Evolutionary conservation across 306 rosid genomes (phyloP), one percentile per base, ranked within the genome.

Genomic region (Vigna mungo): DNA sequence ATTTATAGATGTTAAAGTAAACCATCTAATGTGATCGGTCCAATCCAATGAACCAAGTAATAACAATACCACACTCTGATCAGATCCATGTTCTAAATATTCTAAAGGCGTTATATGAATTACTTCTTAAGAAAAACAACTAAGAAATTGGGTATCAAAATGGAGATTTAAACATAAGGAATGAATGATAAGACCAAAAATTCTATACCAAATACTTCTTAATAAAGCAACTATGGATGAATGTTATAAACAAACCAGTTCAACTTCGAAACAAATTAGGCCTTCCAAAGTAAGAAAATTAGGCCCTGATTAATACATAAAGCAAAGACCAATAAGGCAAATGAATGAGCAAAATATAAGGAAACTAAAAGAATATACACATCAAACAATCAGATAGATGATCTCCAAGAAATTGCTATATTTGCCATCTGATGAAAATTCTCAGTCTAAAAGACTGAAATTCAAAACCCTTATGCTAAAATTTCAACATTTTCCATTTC

Each of bases 101-200:
- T 32, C 36, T 36, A 36, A 36, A 5, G 39, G 8, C 23, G 23
- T 21, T 21, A 21, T 37, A 37, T 37, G 9, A 37, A 37, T 60
- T 61, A 15, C 52, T 46, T 37, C 63, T 43, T 8, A 18, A 84
- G 0, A 55, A 32, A 71, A 52, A 20, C 13, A 68, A 55, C 80
- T 46, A 62, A 44, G 6, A 62, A 17, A 41, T 41, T 9, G 46
- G 46, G 46, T 41, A 41, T 9, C 3, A 41, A 41, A 41, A 9
- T 41, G 46, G 46, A 41, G 4, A 41, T 41, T 9, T 41, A 41
- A 41, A 41, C 12, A 41, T 2, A 41, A 7, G 7, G 44, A 41
- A 41, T 36, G 41, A 36, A 36, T 36, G 41, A 36, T 36, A 7
- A 36, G 41, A 36, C 41, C 41, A 36, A 36, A 36, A 6, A 7